Evolutionary conservation across 257 asterid species (phyloP).

Genomic region (Asclepias syriaca): DNA sequence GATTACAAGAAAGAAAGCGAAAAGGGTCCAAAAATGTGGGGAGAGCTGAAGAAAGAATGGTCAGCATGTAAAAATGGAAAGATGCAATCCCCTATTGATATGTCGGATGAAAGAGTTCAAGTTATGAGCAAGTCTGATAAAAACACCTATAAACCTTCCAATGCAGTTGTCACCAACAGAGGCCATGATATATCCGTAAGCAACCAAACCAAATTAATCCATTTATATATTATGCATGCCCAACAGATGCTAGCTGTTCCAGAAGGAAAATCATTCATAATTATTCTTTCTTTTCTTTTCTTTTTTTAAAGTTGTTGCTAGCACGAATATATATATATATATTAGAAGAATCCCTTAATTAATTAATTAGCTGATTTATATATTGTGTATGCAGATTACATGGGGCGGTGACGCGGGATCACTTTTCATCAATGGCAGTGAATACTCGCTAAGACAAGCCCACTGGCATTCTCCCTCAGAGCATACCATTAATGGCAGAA

Average conservation of each 20-base stretch:
- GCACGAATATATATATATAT: background rate
- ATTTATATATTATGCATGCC: too few relatives aligned
- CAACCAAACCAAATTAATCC: too few relatives aligned
- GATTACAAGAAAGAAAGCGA: slow-evolving; percentile 34
- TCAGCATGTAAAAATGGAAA: slow-evolving; percentile 48
- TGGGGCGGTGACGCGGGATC: slow-evolving; percentile 67
- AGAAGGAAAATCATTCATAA: too few relatives aligned
- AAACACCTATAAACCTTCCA: slow-evolving; percentile 28
- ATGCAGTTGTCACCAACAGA: slow-evolving; percentile 50
- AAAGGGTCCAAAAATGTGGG: slow-evolving; percentile 68
- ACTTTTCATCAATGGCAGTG: slow-evolving; percentile 30
- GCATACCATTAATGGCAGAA: slow-evolving; percentile 59
- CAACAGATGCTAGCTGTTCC: too few relatives aligned
- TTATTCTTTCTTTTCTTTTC: background rate
- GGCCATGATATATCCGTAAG: slow-evolving; percentile 68
- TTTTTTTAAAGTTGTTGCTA: background rate
- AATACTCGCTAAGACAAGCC: slow-evolving; percentile 41
- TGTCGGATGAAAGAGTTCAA: slow-evolving; percentile 39
- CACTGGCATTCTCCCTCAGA: slow-evolving; percentile 91
- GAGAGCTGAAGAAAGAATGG: slow-evolving; percentile 58
- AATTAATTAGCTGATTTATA: background rate
- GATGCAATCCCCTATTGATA: slow-evolving; percentile 63
- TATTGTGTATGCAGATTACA: slow-evolving; percentile 29
- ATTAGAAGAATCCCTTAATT: background rate
- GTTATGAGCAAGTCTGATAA: slow-evolving; percentile 21